phyloP scores from a whole-genome alignment of 148 eudicot species.

The Rhododendron molle region DNA sequence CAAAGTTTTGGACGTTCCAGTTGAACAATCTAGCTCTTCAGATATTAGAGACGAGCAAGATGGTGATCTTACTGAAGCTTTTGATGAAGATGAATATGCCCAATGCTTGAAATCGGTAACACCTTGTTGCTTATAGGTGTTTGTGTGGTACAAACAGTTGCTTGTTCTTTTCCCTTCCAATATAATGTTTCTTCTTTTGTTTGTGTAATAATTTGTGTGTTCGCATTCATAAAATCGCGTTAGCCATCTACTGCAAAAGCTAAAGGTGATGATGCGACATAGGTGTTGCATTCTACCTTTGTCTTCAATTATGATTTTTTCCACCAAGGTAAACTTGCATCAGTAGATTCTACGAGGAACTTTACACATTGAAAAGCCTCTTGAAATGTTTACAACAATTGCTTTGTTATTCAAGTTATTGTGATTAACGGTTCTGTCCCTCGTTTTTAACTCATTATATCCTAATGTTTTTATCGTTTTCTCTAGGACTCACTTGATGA shows the following conservation, averaged over 20 bases:
- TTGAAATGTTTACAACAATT: not conserved
- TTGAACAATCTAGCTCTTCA: constrained; percentile 22
- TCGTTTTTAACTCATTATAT: not conserved
- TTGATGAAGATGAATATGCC: constrained; percentile 20
- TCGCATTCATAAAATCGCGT: not conserved
- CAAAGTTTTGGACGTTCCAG: constrained; percentile 18
- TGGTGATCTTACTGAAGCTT: constrained; percentile 25
- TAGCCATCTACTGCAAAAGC: constrained; percentile 1
- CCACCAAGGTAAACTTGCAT: not conserved
- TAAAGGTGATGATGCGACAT: constrained; percentile 8
- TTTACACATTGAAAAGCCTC: not conserved
- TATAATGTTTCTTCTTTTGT: not conserved
- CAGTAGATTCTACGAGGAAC: not conserved
- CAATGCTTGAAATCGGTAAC: constrained; percentile 38
- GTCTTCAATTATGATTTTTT: not conserved
- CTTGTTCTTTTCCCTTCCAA: not conserved
- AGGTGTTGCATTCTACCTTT: not conserved
- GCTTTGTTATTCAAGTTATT: not conserved
- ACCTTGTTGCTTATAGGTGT: not conserved
- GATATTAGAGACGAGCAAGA: constrained; percentile 14
- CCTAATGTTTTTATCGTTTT: not conserved
- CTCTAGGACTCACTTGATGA: constrained; percentile 44
- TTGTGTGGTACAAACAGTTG: not conserved
- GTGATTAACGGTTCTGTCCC: not conserved
- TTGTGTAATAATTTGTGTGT: not conserved